Conservation (phyloP, 75 land plant species). For the Pinus taeda region DNA sequence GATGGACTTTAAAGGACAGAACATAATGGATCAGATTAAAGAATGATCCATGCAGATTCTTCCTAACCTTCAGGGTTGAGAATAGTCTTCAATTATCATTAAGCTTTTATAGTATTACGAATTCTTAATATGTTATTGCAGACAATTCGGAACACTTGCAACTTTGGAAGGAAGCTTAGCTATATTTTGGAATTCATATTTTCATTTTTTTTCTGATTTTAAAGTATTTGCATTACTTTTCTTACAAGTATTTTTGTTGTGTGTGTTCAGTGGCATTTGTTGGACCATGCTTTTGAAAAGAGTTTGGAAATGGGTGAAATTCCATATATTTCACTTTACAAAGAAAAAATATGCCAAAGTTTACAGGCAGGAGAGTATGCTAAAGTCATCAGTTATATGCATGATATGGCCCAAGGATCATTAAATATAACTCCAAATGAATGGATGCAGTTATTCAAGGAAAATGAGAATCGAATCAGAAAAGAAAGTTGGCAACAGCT, state of each 20-base stretch:
- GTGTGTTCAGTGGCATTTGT: slow-evolving; percentile 40
- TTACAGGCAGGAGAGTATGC: slow-evolving; percentile 24
- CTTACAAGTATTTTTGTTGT: background rate
- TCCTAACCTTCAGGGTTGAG: background rate
- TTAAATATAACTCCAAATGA: slow-evolving; percentile 42
- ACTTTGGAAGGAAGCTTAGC: background rate
- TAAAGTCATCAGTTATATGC: slow-evolving; percentile 26
- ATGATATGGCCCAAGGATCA: slow-evolving; percentile 47
- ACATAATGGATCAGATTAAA: background rate
- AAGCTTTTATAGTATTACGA: background rate
- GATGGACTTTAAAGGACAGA: background rate
- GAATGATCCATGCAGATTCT: background rate
- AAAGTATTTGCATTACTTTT: background rate
- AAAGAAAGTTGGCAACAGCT: slow-evolving; percentile 20
- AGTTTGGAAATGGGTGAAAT: slow-evolving; percentile 52
- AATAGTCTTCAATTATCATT: background rate
- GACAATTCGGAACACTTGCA: background rate
- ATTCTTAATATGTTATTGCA: background rate
- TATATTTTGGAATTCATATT: background rate
- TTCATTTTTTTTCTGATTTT: background rate
- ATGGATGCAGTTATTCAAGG: slow-evolving; percentile 47
- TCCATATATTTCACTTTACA: slow-evolving; percentile 43
- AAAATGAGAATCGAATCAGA: slow-evolving; percentile 21
- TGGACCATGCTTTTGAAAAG: slow-evolving; percentile 70
- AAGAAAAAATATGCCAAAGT: slow-evolving; percentile 54